Base-by-base conservation (phyloP, 306 rosid species). In the Quercus variabilis region DNA sequence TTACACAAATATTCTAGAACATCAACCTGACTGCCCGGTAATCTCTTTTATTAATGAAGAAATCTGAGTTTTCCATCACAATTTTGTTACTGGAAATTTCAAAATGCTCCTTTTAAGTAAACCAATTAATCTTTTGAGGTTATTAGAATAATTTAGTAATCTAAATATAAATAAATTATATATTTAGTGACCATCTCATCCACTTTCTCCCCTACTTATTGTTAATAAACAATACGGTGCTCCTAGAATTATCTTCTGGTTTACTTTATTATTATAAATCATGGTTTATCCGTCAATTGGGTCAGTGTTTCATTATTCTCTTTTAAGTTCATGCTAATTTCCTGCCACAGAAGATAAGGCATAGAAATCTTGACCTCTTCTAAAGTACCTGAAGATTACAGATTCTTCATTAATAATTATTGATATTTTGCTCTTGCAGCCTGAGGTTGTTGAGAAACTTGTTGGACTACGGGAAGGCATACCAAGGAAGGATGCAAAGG, bases 11-110 rank as follows among this genome's bases (percentile, higher is more conserved):
- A 93, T 95, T 76, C 98, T 95, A 12, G 96, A 95, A 78, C 99
- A 95, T 81, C 99, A 93, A 76, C 99, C 98, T 6, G 99, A 95
- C 80, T 95, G 99, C 87, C 98, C 98, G 94, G 99, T 95, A 91
- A 84, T 79, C 41, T 64, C 18, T n/a, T 35, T 46, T 67, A 9
- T 67, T n/a, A 35, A 35, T 67, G 26, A 67, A 19, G 26, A 67
- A 19, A 19, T 7, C 10, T 41, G 46, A 41, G 12, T 67, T 67
- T 35, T 67, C 52, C 72, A 68, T 19, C 52, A 19, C 25, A 68
- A 68, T 19, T 17, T 33, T 68, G 28, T 6, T 19, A 6, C 17
- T 19, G 23, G 41, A 35, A 68, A 63, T 38, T 35, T 10, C 6
- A 21, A 2, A 67, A 19, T 13, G 9, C 14, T 0, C 6, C 9